Evolutionary conservation across 179 eudicot genomes (phyloP).

Genomic region (Heliamphora pulchella): DNA sequence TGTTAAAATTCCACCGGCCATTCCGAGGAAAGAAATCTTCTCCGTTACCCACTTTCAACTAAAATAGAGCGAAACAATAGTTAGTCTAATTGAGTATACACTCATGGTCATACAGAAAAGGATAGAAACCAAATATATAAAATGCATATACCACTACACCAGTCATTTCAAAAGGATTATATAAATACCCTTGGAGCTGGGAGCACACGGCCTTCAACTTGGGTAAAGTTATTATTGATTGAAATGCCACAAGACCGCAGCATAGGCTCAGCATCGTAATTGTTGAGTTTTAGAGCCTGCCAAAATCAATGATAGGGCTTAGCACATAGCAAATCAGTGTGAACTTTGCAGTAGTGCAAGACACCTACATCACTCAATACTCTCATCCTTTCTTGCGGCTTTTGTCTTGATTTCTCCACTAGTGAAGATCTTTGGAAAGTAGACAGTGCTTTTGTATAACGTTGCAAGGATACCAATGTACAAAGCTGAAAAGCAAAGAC

Average conservation of each 20-base stretch:
- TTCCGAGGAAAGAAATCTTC: slow-evolving; percentile 74
- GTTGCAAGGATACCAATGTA: slow-evolving; percentile 65
- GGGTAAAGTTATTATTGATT: slow-evolving; percentile 49
- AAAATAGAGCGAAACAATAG: slow-evolving; percentile 13
- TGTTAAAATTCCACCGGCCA: slow-evolving; percentile 81
- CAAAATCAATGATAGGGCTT: slow-evolving; percentile 2
- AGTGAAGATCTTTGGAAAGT: slow-evolving; percentile 62
- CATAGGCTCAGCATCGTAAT: slow-evolving; percentile 78
- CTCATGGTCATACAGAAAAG: too few relatives aligned
- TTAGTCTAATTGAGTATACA: neutral
- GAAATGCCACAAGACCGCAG: slow-evolving; percentile 67
- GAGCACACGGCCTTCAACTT: slow-evolving; percentile 75
- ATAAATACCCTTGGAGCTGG: slow-evolving; percentile 64
- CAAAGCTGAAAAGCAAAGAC: slow-evolving; percentile 39
- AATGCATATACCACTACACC: neutral
- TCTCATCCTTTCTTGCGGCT: slow-evolving; percentile 82
- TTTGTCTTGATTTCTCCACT: slow-evolving; percentile 86
- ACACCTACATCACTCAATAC: slow-evolving; percentile 51
- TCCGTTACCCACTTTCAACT: slow-evolving; percentile 66
- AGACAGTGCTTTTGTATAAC: slow-evolving; percentile 65
- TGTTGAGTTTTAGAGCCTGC: slow-evolving; percentile 67
- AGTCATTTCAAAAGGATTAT: neutral
- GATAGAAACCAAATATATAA: too few relatives aligned
- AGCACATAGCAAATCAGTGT: neutral
- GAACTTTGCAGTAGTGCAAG: neutral